Evolutionary conservation across 352 stramenopile species (phyloP).

Genomic region (Thraustotheca clavata): DNA sequence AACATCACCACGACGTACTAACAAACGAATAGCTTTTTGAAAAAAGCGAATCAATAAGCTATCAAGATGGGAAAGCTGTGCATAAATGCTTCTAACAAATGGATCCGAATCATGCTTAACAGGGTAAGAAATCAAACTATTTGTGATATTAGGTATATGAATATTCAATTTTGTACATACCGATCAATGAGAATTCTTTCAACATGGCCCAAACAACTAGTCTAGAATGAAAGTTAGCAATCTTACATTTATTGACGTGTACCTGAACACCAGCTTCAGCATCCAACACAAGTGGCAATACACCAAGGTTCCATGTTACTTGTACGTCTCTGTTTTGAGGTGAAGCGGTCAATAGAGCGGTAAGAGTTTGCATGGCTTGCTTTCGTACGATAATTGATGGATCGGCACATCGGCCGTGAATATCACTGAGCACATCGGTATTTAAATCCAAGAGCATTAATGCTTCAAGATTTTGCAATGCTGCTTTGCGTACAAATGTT

Average conservation of each 20-base stretch:
- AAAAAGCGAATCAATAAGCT: constrained; percentile 66
- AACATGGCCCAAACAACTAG: constrained; percentile 5
- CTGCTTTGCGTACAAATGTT: constrained; percentile 69
- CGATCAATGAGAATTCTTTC: neutral
- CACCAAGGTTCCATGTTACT: constrained; percentile 73
- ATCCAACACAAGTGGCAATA: constrained; percentile 75
- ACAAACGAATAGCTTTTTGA: constrained; percentile 59
- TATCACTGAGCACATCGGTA: constrained; percentile 41
- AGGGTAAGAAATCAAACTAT: neutral
- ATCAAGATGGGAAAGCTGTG: constrained; percentile 56
- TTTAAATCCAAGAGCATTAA: constrained; percentile 31
- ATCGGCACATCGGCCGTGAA: constrained; percentile 67
- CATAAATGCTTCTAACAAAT: neutral
- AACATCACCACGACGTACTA: constrained; percentile 58
- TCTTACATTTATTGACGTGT: neutral
- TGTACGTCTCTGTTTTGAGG: constrained; percentile 58
- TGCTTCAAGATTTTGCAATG: constrained; percentile 67
- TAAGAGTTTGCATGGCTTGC: constrained; percentile 75
- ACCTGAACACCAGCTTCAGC: constrained; percentile 67
- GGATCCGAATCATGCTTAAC: neutral
- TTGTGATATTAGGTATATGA: neutral
- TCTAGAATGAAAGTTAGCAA: neutral
- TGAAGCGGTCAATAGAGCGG: constrained; percentile 63
- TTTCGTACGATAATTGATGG: constrained; percentile 68
- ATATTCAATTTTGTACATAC: neutral